A percentile compares a stretch with the other conserved stretches of the same genome.
These are phyloP conservation scores for Malassezia equina DNA, from an alignment of 1,284 basidiomycete species.

Conservation along the genomic window DNA sequence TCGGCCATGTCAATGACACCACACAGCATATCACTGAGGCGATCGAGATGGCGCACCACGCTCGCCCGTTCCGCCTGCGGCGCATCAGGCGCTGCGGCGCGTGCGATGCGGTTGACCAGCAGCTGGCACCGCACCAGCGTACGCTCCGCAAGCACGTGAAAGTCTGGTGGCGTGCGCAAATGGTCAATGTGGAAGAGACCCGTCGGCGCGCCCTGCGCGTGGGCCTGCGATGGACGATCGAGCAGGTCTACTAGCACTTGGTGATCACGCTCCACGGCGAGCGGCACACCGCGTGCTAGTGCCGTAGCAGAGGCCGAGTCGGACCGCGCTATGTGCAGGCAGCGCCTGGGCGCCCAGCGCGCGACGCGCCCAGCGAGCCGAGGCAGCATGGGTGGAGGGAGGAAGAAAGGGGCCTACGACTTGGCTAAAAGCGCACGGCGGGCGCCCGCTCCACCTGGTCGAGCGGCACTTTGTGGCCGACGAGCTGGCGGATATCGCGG, in stretches of 20 bases:
- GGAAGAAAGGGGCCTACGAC: not conserved
- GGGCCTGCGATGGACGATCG: not conserved
- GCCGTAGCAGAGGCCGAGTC: not conserved
- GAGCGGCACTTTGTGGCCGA: constrained; percentile 85
- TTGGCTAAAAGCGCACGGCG: constrained; percentile 42
- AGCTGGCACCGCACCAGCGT: constrained; percentile 41
- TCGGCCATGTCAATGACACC: constrained; percentile 94
- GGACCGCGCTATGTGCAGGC: constrained; percentile 7
- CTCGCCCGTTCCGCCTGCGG: constrained; percentile 23
- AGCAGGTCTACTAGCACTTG: not conserved
- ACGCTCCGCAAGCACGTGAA: constrained; percentile 31
- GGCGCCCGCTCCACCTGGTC: constrained; percentile 38
- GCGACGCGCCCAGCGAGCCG: not conserved
- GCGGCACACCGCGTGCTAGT: constrained; percentile 4
- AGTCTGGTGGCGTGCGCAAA: constrained; percentile 28
- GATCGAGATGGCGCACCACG: constrained; percentile 56
- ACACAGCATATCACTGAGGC: constrained; percentile 87
- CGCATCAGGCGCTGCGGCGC: constrained; percentile 19
- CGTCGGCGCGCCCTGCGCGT: constrained; percentile 7
- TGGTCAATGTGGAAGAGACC: constrained; percentile 37
- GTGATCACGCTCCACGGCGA: constrained; percentile 9
- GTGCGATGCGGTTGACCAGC: constrained; percentile 38
- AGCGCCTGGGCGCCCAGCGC: not conserved
- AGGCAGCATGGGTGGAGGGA: not conserved
- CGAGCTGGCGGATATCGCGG: constrained; percentile 89